phyloP scores from a whole-genome alignment of 371 early-diverging fungal species.

The Smittium culicis region DNA sequence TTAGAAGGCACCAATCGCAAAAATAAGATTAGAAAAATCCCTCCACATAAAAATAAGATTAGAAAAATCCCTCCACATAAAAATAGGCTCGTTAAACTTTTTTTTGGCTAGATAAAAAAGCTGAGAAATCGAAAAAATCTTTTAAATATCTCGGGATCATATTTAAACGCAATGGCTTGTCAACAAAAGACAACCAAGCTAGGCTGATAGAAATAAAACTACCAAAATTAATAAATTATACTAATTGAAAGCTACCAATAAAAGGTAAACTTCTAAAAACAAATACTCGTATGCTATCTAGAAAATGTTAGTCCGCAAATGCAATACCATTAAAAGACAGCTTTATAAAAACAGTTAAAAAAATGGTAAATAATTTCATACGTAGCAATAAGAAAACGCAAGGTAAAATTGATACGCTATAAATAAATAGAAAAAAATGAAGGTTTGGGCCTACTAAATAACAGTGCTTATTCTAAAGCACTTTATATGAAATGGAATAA shows the following conservation, averaged over 20 bases:
- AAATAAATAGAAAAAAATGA: neutral
- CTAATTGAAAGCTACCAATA: neutral
- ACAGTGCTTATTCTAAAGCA: neutral
- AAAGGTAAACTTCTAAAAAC: neutral
- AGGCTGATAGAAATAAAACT: neutral
- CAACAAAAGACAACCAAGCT: neutral
- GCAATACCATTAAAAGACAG: neutral
- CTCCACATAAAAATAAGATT: too few species aligned
- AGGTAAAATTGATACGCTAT: neutral
- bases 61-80: too few species aligned
- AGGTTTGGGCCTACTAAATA: neutral
- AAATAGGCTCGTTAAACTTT: too few species aligned
- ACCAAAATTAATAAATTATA: neutral
- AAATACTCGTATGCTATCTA: neutral
- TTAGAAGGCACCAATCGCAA: slow-evolving; percentile 5
- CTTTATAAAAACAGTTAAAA: neutral
- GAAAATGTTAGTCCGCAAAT: neutral
- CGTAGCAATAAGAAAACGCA: neutral
- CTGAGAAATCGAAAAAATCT: neutral
- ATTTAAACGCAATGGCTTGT: neutral
- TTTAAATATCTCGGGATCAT: slow-evolving; percentile 8
- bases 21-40: neutral
- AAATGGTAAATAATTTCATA: neutral
- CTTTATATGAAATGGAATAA: neutral
- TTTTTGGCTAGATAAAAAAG: too few species aligned